phyloP scores from a whole-genome alignment of 2,329 filamentous ascomycete genomes.

The Xylariaceae sp. region DNA sequence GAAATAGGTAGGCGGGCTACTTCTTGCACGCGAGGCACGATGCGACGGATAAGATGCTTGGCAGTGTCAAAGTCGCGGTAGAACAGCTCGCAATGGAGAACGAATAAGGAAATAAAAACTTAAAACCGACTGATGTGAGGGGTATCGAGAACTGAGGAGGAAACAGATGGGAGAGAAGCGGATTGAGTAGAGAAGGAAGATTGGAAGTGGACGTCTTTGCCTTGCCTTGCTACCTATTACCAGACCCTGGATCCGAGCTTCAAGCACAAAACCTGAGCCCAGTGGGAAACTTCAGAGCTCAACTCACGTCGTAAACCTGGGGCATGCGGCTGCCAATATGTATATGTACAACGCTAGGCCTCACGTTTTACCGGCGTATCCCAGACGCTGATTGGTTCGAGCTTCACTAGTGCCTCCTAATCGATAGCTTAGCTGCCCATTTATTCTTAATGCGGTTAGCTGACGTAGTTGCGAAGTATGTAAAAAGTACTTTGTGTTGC shows the following conservation, averaged over 20 bases:
- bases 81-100: slow-evolving; percentile 5
- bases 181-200: not conserved
- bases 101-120: slow-evolving; percentile 11
- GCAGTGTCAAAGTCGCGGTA: not conserved
- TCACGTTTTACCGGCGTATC: slow-evolving; percentile 24
- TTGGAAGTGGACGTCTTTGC: not conserved
- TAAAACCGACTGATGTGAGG: slow-evolving; percentile 10
- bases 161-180: slow-evolving; percentile 5
- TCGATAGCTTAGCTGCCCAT: not conserved
- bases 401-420: not conserved
- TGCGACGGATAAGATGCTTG: not conserved
- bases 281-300: not conserved
- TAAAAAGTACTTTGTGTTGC: too few species aligned
- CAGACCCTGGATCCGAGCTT: slow-evolving; percentile 12
- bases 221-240: too few species aligned
- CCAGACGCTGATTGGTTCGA: slow-evolving; percentile 17
- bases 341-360: slow-evolving; percentile 31
- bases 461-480: not conserved
- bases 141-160: slow-evolving; percentile 27
- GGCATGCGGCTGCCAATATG: slow-evolving; percentile 25
- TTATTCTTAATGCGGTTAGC: not conserved
- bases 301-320: slow-evolving; percentile 8
- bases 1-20: not conserved
- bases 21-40: not conserved
- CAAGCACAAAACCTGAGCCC: slow-evolving; percentile 4